Evolutionary conservation across 192 early-diverging fungal species (phyloP), one percentile per base, ranked within the genome.

Genomic region (Geosiphon pyriformis): DNA sequence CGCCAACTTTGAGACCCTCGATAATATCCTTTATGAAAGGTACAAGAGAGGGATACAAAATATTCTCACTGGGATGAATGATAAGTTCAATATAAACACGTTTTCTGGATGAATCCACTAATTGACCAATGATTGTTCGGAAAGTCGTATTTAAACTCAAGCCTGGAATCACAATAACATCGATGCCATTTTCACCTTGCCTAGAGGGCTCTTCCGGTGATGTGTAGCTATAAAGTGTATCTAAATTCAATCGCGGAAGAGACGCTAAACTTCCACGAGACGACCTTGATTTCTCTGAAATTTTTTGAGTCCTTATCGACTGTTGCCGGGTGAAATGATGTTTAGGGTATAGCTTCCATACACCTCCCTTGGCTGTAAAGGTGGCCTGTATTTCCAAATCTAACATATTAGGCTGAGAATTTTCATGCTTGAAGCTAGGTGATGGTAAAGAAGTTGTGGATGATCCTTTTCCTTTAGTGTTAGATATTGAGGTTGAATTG

Each of bases 61-160:
- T 80, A 63, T 92, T 92, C 50, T 89, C 76, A 51, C 89, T 90
- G 33, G 82, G 71, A 63, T 85, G 83, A 60, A 90, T 82, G 48
- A 85, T 66, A 25, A 90, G 72, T 51, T 88, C 85, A 11, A 83
- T 74, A 70, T 87, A 83, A 8, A 86, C 48, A 23, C 76, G 71
- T n/a, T 72, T 73, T 1, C 62, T 69, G 0, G 61, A 61, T 26
- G 70, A 70, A 12, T 57, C 64, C 0, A 70, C 17, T 17, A 65
- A 53, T 42, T 78, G 71, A 0, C 83, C 81, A 10, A 85, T 42
- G 6, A 78, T 70, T 32, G 78, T 75, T 11, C 74, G 77, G 23
- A 81, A 82, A 1, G 62, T 75, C 0, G 77, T 67, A 73, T 75
- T 79, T 1, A 80, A 70, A 25, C 77, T 81, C 0, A 85, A 70